These are phyloP conservation scores for Daldinia concentrica DNA, from an alignment of 495 filamentous ascomycete species.

Conservation along the genomic window DNA sequence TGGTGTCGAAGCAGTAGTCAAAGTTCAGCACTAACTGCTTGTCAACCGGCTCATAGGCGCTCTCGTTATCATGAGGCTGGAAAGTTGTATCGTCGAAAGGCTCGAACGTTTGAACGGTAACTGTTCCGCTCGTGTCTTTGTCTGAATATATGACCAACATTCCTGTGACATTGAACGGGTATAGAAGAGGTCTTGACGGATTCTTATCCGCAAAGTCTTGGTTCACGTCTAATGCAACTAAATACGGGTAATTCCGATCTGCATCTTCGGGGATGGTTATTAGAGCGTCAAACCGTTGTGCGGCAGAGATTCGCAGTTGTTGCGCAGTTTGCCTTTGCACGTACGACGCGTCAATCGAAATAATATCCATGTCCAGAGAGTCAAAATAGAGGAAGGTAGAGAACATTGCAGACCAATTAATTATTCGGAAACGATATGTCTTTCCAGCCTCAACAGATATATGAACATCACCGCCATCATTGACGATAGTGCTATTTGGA, in stretches of 20 bases:
- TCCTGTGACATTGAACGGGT: constrained; percentile 58
- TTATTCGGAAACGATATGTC: constrained; percentile 79
- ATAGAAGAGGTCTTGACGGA: constrained; percentile 40
- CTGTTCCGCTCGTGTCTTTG: constrained; percentile 59
- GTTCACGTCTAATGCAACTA: constrained; percentile 59
- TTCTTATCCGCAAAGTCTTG: constrained; percentile 51
- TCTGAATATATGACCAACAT: constrained; percentile 71
- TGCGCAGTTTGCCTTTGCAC: constrained; percentile 47
- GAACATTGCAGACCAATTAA: constrained; percentile 75
- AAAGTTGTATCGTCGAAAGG: constrained; percentile 72
- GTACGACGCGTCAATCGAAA: constrained; percentile 60
- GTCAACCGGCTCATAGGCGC: constrained; percentile 57
- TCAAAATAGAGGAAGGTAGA: constrained; percentile 69
- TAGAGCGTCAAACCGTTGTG: constrained; percentile 73
- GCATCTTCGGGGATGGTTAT: constrained; percentile 46
- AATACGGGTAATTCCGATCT: constrained; percentile 66
- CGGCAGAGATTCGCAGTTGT: constrained; percentile 61
- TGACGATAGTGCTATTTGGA: constrained; percentile 70
- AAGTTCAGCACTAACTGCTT: constrained; percentile 67
- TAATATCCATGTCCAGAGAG: constrained; percentile 69
- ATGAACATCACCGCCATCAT: constrained; percentile 67
- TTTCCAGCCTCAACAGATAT: constrained; percentile 71
- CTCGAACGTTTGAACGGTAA: constrained; percentile 61
- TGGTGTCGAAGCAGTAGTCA: constrained; percentile 67
- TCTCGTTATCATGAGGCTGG: constrained; percentile 63